Conservation (phyloP, 140 eudicot genomes). For the Erigeron philadelphicus region DNA sequence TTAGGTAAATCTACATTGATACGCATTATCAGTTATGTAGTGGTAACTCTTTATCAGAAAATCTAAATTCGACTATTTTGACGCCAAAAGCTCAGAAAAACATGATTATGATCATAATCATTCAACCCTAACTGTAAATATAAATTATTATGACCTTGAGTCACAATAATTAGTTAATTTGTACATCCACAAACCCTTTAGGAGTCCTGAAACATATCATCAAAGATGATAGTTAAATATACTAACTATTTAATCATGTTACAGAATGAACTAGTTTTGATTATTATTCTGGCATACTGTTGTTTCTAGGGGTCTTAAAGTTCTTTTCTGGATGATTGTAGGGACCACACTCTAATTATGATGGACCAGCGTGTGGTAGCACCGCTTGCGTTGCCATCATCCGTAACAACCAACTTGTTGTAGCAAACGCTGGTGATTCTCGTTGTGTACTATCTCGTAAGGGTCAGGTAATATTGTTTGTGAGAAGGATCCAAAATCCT, state of each 20-base stretch:
- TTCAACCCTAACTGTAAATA: not conserved
- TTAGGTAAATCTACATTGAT: not conserved
- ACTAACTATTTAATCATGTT: conserved; percentile 10
- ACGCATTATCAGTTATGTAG: not conserved
- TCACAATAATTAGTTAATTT: not conserved
- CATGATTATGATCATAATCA: not conserved
- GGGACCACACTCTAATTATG: conserved; percentile 72
- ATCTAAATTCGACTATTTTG: not conserved
- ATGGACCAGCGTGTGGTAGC: conserved; percentile 84
- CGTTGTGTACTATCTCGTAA: conserved; percentile 87
- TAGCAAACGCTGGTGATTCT: conserved; percentile 99
- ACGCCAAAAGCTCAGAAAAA: not conserved
- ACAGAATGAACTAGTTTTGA: conserved; percentile 1
- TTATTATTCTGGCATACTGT: conserved; percentile 1
- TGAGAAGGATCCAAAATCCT: not conserved
- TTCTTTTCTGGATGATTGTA: conserved; percentile 20
- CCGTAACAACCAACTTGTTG: conserved; percentile 56
- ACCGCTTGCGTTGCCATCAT: conserved; percentile 94
- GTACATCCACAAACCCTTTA: not conserved
- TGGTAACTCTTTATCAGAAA: not conserved
- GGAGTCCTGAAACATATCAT: not conserved
- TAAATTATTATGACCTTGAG: not conserved
- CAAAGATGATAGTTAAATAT: not conserved
- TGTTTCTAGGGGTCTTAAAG: conserved; percentile 13
- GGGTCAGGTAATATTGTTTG: conserved; percentile 60